Evolutionary conservation across 371 early-diverging fungal genomes (phyloP).

Genomic region (Mucor saturninus): DNA sequence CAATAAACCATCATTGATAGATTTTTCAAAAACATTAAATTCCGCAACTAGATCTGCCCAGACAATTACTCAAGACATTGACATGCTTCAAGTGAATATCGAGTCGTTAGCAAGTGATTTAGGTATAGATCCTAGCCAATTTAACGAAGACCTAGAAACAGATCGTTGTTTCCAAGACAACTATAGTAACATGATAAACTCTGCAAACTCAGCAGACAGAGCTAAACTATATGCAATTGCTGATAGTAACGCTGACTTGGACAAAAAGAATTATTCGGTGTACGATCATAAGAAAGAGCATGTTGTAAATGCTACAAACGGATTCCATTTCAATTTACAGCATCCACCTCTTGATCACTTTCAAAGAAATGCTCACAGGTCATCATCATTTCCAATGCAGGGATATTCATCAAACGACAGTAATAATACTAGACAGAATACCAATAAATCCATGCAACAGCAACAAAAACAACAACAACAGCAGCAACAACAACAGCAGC

Average conservation of each 20-base stretch:
- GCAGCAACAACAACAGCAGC: background rate
- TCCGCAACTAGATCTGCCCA: slow-evolving; percentile 38
- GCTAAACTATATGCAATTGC: slow-evolving; percentile 3
- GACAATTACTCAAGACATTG: slow-evolving; percentile 42
- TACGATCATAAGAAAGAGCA: slow-evolving; percentile 3
- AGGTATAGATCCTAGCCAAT: slow-evolving; percentile 36
- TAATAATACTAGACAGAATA: background rate
- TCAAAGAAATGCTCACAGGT: background rate
- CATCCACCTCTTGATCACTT: background rate
- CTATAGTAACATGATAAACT: slow-evolving; percentile 12
- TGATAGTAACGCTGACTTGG: slow-evolving; percentile 2
- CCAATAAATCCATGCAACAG: background rate
- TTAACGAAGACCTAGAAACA: slow-evolving; percentile 20
- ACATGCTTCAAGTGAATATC: slow-evolving; percentile 38
- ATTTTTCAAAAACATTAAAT: slow-evolving; percentile 33
- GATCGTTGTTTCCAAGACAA: slow-evolving; percentile 25
- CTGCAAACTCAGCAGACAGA: slow-evolving; percentile 1
- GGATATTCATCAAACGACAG: background rate
- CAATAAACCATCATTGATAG: slow-evolving; percentile 6
- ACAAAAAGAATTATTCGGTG: background rate
- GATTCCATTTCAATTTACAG: slow-evolving; percentile 1
- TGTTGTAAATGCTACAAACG: background rate
- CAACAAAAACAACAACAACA: background rate
- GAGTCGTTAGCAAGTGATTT: slow-evolving; percentile 40
- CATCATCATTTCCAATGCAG: background rate